Conservation (phyloP, 2,329 filamentous ascomycete species). For the Graphilbum sp. region DNA sequence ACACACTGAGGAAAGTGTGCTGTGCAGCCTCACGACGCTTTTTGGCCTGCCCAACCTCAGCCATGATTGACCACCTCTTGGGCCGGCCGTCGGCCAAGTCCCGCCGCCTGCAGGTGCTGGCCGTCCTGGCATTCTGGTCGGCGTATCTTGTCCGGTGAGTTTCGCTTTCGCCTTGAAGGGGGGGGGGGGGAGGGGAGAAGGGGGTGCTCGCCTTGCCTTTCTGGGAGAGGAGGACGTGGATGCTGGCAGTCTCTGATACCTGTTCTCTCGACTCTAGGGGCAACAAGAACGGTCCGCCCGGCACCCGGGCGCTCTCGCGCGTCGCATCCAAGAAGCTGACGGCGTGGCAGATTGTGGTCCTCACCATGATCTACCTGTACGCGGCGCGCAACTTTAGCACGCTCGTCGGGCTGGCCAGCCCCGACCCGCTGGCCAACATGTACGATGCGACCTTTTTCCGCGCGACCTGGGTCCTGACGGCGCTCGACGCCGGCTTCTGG, state of each 20-base stretch:
- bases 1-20: too few relatives aligned
- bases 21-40: too few relatives aligned
- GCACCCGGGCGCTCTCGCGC: constrained; percentile 53
- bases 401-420: constrained; percentile 75
- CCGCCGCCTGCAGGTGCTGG: constrained; percentile 79
- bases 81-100: constrained; percentile 84
- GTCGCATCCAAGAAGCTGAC: constrained; percentile 57
- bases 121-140: constrained; percentile 84
- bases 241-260: too few relatives aligned
- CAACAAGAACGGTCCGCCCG: constrained; percentile 73
- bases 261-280: too few relatives aligned
- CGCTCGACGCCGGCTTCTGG: constrained; percentile 93
- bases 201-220: constrained; percentile 10
- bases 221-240: too few relatives aligned
- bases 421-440: constrained; percentile 85
- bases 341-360: constrained; percentile 74
- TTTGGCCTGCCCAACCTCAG: constrained; percentile 1
- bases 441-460: constrained; percentile 88
- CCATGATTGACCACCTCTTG: constrained; percentile 72
- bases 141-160: constrained; percentile 60
- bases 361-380: constrained; percentile 85
- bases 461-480: constrained; percentile 92
- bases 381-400: constrained; percentile 86
- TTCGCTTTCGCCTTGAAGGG: neutral
- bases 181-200: too few relatives aligned